Evolutionary conservation across 176 grass and related monocot species (phyloP).

Genomic region (Oryza meyeriana): DNA sequence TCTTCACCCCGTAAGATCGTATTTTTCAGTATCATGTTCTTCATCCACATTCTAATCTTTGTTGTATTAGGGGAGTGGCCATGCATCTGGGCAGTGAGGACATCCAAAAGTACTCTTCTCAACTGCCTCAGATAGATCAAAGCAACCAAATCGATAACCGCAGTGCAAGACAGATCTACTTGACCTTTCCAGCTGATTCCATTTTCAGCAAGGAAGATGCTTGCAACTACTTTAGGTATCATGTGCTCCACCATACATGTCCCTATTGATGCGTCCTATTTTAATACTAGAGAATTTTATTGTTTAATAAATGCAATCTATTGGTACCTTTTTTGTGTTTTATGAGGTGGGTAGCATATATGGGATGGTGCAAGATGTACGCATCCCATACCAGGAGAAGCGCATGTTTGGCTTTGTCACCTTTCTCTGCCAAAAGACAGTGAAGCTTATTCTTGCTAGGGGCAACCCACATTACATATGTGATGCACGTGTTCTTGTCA

Average conservation of each 20-base stretch:
- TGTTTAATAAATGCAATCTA: slow-evolving; percentile 9
- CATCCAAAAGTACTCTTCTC: slow-evolving; percentile 48
- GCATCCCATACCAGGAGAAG: slow-evolving; percentile 92
- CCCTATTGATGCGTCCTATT: no score
- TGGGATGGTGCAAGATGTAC: slow-evolving; percentile 89
- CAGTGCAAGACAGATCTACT: slow-evolving; percentile 73
- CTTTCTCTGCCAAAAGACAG: slow-evolving; percentile 74
- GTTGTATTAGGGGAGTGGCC: slow-evolving; percentile 22
- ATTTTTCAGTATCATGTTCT: neutral
- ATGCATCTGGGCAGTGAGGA: slow-evolving; percentile 54
- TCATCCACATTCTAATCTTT: neutral
- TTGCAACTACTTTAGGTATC: slow-evolving; percentile 85
- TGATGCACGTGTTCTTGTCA: slow-evolving; percentile 82
- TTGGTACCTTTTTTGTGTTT: neutral
- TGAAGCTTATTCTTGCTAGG: slow-evolving; percentile 59
- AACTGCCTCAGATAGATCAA: slow-evolving; percentile 54
- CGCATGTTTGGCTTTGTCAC: slow-evolving; percentile 99
- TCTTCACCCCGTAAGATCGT: neutral
- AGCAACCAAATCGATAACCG: slow-evolving; percentile 50
- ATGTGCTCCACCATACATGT: neutral
- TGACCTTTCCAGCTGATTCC: slow-evolving; percentile 84
- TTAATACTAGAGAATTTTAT: neutral
- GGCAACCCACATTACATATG: slow-evolving; percentile 87
- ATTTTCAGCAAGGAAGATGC: slow-evolving; percentile 85
- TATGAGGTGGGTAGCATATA: slow-evolving; percentile 52